Evolutionary conservation across 2,329 filamentous ascomycete genomes (phyloP), one percentile per base, ranked within the genome.

Genomic region (Penicillium sp.): DNA sequence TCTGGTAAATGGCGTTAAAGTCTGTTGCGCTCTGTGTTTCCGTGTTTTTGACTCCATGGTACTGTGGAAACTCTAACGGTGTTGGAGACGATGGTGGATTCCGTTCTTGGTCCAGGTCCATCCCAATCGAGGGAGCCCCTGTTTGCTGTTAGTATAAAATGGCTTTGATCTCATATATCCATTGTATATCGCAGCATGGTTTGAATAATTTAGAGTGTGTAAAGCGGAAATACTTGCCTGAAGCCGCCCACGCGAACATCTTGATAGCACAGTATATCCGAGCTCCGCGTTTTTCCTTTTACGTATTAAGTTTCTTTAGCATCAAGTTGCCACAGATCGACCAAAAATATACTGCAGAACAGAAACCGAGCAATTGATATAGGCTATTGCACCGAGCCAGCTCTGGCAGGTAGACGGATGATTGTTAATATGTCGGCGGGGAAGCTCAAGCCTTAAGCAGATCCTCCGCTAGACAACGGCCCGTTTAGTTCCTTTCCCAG

Each of bases 41-140:
- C 35, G 64, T 49, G n/a, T 64, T 66, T 62, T 63, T 66, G 60
- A 74, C 71, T 33, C 77, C 74, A 26, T 67, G 62, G 59, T 79
- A 77, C 53, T 66, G 65, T 30, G 81, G 81, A 62, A 84, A 83
- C 53, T 79, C 79, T 47, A 83, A 71, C 20, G 76, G 75, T 24
- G 76, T 79, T 33, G 81, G 76, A 57, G 67, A 68, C 33, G 78
- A 66, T 47, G 81, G 81, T 40, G 81, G 78, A 45, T 68, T 64
- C 59, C 81, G 76, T 63, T 77, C 75, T 61, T 71, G 72, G 45
- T 74, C 68, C 21, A 68, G 65, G 24, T 72, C 68, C 52, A 69
- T 64, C 40, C 60, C 63, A 47, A 70, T 61, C 20, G 70, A 62
- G 48, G 71, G 67, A 51, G 68, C 53, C 55, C 65, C 71, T 73